Percentiles rank a stretch among this genome's conserved stretches.
Evolutionary conservation across 2,329 filamentous ascomycete species (phyloP).

Genomic region (Trichoderma semiorbis): DNA sequence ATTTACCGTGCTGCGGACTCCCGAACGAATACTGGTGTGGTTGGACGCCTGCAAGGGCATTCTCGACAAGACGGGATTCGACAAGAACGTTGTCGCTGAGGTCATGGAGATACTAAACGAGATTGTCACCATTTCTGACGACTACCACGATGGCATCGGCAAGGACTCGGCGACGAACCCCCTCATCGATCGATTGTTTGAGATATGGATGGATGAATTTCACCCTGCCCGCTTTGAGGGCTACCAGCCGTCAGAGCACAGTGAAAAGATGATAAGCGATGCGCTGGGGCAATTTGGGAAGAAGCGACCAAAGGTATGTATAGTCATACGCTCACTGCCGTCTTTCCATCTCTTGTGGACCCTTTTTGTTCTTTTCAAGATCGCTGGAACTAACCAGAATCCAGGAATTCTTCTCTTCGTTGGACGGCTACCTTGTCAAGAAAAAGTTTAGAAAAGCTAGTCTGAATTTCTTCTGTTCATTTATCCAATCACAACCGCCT

Average conservation of each 20-base stretch:
- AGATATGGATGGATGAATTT: slow-evolving; percentile 54
- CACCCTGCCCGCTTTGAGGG: slow-evolving; percentile 37
- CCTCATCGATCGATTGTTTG: slow-evolving; percentile 55
- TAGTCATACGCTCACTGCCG: no score
- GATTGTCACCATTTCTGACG: slow-evolving; percentile 60
- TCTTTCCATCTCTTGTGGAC: not conserved
- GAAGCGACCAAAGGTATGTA: slow-evolving; percentile 56
- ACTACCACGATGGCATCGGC: slow-evolving; percentile 45
- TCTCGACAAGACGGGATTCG: slow-evolving; percentile 51
- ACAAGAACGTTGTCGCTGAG: slow-evolving; percentile 62
- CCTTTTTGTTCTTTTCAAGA: no score
- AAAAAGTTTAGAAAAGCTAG: slow-evolving; percentile 61
- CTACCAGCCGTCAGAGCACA: slow-evolving; percentile 39
- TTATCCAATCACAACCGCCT: slow-evolving; percentile 72
- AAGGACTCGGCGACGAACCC: slow-evolving; percentile 43
- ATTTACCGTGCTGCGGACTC: slow-evolving; percentile 59
- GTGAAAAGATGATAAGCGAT: slow-evolving; percentile 49
- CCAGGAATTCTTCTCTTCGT: slow-evolving; percentile 61
- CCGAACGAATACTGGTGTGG: slow-evolving; percentile 65
- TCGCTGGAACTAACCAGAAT: not conserved
- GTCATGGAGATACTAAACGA: slow-evolving; percentile 62
- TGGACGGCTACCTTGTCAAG: slow-evolving; percentile 65
- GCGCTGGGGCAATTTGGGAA: slow-evolving; percentile 61
- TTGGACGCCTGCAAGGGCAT: slow-evolving; percentile 52
- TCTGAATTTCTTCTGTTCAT: slow-evolving; percentile 66